A percentile compares a stretch with the other conserved stretches of the same genome.
phyloP scores from a whole-genome alignment of 345 rosid genomes.

The Xanthoceras sorbifolium region DNA sequence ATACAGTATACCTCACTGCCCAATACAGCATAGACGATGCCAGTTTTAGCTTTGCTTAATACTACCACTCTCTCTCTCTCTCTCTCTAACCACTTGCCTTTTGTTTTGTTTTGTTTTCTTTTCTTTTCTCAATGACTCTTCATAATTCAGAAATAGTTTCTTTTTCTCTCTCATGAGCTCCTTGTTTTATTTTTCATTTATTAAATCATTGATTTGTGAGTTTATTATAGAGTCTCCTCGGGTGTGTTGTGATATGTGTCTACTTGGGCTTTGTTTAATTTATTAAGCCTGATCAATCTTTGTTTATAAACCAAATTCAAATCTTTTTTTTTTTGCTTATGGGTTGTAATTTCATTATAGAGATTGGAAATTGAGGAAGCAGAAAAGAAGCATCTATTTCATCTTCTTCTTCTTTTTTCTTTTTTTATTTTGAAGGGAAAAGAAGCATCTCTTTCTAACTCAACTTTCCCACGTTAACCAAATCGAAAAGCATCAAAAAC shows the following conservation, averaged over 20 bases:
- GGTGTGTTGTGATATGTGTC: too few species aligned
- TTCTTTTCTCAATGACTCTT: slow-evolving; percentile 20
- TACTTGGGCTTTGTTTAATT: neutral
- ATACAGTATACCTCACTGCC: slow-evolving; percentile 31
- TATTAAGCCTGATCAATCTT: too few species aligned
- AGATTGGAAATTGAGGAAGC: slow-evolving; percentile 10
- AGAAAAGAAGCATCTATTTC: slow-evolving; percentile 55
- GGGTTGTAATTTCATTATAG: slow-evolving; percentile 9
- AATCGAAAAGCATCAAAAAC: slow-evolving; percentile 61
- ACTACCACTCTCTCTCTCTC: slow-evolving; percentile 26
- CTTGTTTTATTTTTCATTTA: neutral
- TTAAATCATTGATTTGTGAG: neutral
- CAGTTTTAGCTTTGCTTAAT: slow-evolving; percentile 49
- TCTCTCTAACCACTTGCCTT: slow-evolving; percentile 55
- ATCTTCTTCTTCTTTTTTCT: too few species aligned
- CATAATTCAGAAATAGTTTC: slow-evolving; percentile 2
- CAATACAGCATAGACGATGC: slow-evolving; percentile 52
- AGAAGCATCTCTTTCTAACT: slow-evolving; percentile 54
- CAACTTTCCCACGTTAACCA: slow-evolving; percentile 65
- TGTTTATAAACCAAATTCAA: too few species aligned
- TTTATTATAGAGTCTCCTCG: too few species aligned
- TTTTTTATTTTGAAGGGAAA: too few species aligned
- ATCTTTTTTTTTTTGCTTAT: slow-evolving; percentile 18
- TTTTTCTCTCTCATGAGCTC: neutral
- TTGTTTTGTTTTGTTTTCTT: too few species aligned